These are phyloP conservation scores for Ambrosia hybrid DNA, from an alignment of 140 eudicot genomes.

Conservation along the genomic window DNA sequence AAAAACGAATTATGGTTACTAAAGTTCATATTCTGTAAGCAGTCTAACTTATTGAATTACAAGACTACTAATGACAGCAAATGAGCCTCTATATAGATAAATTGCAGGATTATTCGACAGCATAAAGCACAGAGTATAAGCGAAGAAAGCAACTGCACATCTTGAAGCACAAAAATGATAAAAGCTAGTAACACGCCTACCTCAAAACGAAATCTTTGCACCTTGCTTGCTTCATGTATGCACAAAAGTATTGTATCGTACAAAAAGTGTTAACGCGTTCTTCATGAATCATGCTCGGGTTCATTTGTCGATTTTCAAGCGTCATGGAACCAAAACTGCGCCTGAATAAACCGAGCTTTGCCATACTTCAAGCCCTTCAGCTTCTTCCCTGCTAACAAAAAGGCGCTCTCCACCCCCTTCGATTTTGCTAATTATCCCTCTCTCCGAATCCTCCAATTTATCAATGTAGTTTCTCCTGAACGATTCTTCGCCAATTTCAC, in stretches of 20 bases:
- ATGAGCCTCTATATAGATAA: not conserved
- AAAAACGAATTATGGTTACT: too few species aligned
- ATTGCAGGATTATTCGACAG: not conserved
- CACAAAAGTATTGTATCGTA: not conserved
- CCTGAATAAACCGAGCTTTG: slow-evolving; percentile 73
- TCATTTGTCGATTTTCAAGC: not conserved
- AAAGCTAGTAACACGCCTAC: not conserved
- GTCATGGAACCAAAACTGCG: slow-evolving; percentile 43
- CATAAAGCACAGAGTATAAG: not conserved
- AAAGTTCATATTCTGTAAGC: not conserved
- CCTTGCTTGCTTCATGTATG: not conserved
- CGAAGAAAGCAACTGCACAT: not conserved
- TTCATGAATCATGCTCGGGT: not conserved
- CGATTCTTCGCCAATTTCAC: slow-evolving; percentile 41
- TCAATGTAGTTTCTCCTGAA: slow-evolving; percentile 85
- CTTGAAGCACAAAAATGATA: not conserved
- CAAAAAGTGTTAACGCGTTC: not conserved
- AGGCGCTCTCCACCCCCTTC: slow-evolving; percentile 94
- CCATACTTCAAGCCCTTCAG: slow-evolving; percentile 98
- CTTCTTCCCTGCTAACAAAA: slow-evolving; percentile 79
- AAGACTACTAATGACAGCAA: not conserved
- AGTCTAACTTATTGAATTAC: not conserved
- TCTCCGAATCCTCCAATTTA: slow-evolving; percentile 58
- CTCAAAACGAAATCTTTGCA: not conserved
- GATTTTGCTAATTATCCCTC: slow-evolving; percentile 74